Evolutionary conservation across 805 yeast genomes (phyloP).

Genomic region (Myxozyma kluyveri): DNA sequence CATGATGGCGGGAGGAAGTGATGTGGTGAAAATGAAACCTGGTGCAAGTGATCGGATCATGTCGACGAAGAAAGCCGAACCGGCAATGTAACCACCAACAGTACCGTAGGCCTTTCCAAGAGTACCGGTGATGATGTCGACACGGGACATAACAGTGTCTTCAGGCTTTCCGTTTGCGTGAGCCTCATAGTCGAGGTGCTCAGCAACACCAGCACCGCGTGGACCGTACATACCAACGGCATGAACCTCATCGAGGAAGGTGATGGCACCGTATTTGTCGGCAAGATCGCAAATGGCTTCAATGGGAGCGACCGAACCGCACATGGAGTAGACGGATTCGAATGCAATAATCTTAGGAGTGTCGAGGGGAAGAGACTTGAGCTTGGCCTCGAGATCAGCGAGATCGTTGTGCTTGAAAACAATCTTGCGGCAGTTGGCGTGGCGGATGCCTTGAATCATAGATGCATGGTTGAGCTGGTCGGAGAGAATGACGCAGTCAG

Average conservation of each 20-base stretch:
- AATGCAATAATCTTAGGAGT: constrained; percentile 94
- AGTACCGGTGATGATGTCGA: constrained; percentile 96
- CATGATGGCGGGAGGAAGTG: constrained; percentile 97
- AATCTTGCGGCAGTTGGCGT: constrained; percentile 84
- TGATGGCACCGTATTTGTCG: constrained; percentile 94
- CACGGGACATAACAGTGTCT: constrained; percentile 76
- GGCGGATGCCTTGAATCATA: constrained; percentile 93
- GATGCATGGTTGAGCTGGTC: constrained; percentile 96
- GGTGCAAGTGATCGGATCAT: constrained; percentile 97
- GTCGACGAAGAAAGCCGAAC: constrained; percentile 75
- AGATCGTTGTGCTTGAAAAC: constrained; percentile 90
- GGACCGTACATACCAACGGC: constrained; percentile 99
- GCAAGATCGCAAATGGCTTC: constrained; percentile 91
- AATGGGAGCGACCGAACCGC: constrained; percentile 95
- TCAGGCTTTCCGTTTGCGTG: constrained; percentile 64
- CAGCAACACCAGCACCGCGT: constrained; percentile 99
- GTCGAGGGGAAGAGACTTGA: constrained; percentile 77
- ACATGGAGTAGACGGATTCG: constrained; percentile 97
- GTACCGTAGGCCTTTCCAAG: constrained; percentile 95
- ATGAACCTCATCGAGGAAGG: constrained; percentile 97
- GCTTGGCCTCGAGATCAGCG: constrained; percentile 72
- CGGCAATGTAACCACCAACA: constrained; percentile 98
- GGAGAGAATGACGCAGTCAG: constrained; percentile 84
- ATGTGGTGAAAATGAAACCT: constrained; percentile 94
- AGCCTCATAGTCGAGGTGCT: constrained; percentile 84